Base-by-base conservation (phyloP, 129 eudicot species). In the Smallanthus sonchifolius region DNA sequence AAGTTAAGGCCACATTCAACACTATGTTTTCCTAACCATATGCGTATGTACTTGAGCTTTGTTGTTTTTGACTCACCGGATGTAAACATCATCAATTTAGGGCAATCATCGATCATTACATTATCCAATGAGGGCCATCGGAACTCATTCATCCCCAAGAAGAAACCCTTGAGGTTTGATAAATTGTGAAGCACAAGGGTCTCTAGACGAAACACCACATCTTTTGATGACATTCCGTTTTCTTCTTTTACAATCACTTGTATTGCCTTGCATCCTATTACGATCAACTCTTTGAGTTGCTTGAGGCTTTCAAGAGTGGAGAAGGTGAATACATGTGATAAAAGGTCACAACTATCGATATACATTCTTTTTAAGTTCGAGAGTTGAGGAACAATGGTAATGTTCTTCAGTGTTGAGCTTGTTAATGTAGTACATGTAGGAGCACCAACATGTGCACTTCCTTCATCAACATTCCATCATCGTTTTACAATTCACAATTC, bases 81-180 rank as follows among this genome's bases (percentile, higher is more conserved):
- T 43, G 57, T 67, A 24, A 67, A 44, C 35, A 3, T 35, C n/a
- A 13, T 44, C 57, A 44, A 11, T 67, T 67, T 17, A 14, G 72
- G 57, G 20, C 72, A 67, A 24, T 1, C 7, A 5, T 14, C 0
- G 56, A 67, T 44, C 13, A 4, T 6, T 2, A 67, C 20, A 5
- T 13, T 0, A 28, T 11, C 42, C 20, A 67, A 7, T 43, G 34
- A 11, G 40, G 56, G 57, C 72, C 72, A 67, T 45, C 38, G 17
- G 17, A 67, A 40, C 16, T 43, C 38, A 67, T 67, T 43, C 39
- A 9, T 44, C 57, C 57, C 72, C 40, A 67, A 44, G 56, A 44
- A 67, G 39, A 67, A 67, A 6, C 40, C 57, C 57, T 67, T 6
- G 20, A 67, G 72, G 5, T 67, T 67, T 44, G 72, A 37, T 67